phyloP scores from a whole-genome alignment of 1,139 yeast genomes.

The Blastobotrys elegans region DNA sequence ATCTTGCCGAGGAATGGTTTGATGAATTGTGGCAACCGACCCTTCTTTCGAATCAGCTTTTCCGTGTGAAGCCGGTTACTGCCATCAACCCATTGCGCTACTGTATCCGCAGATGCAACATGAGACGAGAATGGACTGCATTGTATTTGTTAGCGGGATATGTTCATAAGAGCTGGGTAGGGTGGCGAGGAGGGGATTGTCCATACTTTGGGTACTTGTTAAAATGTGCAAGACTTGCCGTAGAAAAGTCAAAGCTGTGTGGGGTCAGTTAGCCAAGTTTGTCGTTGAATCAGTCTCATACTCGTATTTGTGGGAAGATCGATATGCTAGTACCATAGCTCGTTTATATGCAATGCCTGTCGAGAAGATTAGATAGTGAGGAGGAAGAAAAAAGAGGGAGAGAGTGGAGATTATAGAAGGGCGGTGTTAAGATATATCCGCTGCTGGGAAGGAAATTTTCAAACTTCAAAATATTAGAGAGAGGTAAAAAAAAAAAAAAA shows the following conservation, averaged over 20 bases:
- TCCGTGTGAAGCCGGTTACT: constrained; percentile 69
- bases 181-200: neutral
- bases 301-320: constrained; percentile 20
- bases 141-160: too few relatives aligned
- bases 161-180: neutral
- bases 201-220: constrained; percentile 29
- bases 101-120: constrained; percentile 78
- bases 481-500: too few relatives aligned
- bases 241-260: constrained; percentile 24
- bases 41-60: constrained; percentile 70
- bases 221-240: constrained; percentile 26
- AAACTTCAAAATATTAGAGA: too few relatives aligned
- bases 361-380: too few relatives aligned
- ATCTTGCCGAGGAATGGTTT: constrained; percentile 71
- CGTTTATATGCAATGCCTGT: too few relatives aligned
- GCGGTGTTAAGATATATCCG: too few relatives aligned
- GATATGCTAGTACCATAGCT: constrained; percentile 22
- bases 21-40: constrained; percentile 76
- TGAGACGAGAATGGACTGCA: constrained; percentile 76
- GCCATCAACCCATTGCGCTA: constrained; percentile 52
- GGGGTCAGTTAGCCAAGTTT: neutral
- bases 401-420: too few relatives aligned
- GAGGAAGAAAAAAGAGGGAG: too few relatives aligned
- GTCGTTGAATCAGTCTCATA: constrained; percentile 10
- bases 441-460: too few relatives aligned